Evolutionary conservation across 352 stramenopile genomes (phyloP).

Genomic region (Globisporangium apiculatum): DNA sequence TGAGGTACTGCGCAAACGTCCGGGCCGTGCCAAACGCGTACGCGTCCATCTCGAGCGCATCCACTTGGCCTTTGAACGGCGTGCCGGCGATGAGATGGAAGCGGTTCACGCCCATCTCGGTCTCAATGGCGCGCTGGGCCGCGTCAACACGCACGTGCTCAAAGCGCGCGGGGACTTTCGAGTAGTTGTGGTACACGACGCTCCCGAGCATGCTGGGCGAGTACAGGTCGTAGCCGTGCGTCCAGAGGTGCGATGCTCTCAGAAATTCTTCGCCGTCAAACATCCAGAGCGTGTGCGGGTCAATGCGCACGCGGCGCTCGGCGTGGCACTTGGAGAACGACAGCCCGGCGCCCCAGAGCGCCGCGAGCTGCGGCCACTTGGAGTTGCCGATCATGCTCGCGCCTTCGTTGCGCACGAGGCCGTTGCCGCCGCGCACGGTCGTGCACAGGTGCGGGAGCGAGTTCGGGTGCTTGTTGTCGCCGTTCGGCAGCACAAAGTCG

Average conservation of each 20-base stretch:
- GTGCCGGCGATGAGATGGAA: conserved; percentile 49
- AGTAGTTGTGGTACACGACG: conserved; percentile 78
- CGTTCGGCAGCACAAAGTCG: conserved; percentile 74
- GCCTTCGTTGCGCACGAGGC: conserved; percentile 61
- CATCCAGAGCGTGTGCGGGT: conserved; percentile 79
- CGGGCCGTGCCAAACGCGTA: conserved; percentile 48
- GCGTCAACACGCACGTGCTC: conserved; percentile 45
- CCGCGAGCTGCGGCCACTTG: conserved; percentile 66
- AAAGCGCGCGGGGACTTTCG: conserved; percentile 53
- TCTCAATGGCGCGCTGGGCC: conserved; percentile 33
- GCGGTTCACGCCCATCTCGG: conserved; percentile 47
- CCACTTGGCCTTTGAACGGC: conserved; percentile 49
- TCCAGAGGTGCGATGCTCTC: conserved; percentile 54
- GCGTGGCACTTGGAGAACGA: conserved; percentile 85
- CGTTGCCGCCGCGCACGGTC: conserved; percentile 61
- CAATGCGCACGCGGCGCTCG: conserved; percentile 60
- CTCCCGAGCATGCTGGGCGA: conserved; percentile 46
- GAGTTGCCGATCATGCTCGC: conserved; percentile 73
- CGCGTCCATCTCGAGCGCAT: conserved; percentile 54
- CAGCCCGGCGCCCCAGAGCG: conserved; percentile 69
- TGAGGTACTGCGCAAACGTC: conserved; percentile 49
- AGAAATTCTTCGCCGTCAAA: conserved; percentile 72
- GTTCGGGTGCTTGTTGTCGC: conserved; percentile 54
- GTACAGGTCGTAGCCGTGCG: conserved; percentile 65
- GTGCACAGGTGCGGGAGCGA: conserved; percentile 70